These are phyloP conservation scores for Porphyrellus cyaneotinctus DNA, from an alignment of 768 basidiomycete species.

Conservation along the genomic window DNA sequence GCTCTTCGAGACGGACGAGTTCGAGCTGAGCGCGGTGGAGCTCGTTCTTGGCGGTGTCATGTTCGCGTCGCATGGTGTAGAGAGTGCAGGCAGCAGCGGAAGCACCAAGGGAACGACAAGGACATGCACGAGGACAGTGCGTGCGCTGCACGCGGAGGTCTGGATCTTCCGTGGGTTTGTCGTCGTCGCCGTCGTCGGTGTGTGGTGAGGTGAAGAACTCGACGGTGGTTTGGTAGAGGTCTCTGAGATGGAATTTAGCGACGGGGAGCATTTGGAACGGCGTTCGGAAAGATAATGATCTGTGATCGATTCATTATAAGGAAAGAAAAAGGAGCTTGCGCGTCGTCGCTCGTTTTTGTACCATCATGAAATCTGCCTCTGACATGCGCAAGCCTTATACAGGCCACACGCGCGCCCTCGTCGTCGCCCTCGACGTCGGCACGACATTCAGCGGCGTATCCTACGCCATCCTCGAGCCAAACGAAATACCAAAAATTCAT, in stretches of 20 bases:
- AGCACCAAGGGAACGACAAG: conserved; percentile 32
- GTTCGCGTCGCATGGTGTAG: conserved; percentile 46
- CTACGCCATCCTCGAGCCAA: conserved; percentile 78
- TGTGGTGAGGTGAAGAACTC: conserved; percentile 54
- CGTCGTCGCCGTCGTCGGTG: conserved; percentile 28
- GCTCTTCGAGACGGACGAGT: conserved; percentile 54
- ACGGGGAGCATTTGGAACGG: conserved; percentile 41
- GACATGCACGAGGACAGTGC: conserved; percentile 29
- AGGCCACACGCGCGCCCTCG: conserved; percentile 60
- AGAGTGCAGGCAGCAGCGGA: conserved; percentile 43
- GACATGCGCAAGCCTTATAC: conserved; percentile 72
- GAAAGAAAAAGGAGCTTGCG: too few species aligned
- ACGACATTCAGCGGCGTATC: conserved; percentile 83
- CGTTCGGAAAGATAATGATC: too few species aligned
- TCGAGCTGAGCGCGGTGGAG: conserved; percentile 53
- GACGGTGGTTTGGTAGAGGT: conserved; percentile 52
- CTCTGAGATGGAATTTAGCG: conserved; percentile 44
- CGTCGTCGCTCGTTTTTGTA: conserved; percentile 5
- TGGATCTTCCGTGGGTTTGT: conserved; percentile 34
- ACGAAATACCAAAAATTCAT: conserved; percentile 75
- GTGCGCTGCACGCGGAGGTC: conserved; percentile 41
- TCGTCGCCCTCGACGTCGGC: conserved; percentile 77
- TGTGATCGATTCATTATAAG: too few species aligned
- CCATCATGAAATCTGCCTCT: conserved; percentile 48
- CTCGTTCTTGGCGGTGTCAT: conserved; percentile 53